Conservation (phyloP, 805 yeast genomes). For the Saccharomycopsis selenospora region DNA sequence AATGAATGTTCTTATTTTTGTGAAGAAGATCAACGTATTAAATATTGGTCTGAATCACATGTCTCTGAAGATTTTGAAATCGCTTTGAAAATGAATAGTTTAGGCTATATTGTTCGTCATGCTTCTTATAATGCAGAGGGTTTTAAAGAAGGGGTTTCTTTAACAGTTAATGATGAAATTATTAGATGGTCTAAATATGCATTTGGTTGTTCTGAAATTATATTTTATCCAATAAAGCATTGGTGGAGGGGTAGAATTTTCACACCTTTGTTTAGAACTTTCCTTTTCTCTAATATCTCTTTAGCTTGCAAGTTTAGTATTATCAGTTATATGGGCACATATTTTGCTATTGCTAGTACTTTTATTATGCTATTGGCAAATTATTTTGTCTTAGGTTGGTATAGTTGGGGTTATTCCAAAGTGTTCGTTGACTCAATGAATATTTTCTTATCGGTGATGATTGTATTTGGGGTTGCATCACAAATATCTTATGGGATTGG, state of each 20-base stretch:
- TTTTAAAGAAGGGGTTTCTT: conserved; percentile 1
- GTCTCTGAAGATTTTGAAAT: conserved; percentile 2
- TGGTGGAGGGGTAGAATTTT: conserved; percentile 1
- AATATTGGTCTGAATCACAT: not conserved
- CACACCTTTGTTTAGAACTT: not conserved
- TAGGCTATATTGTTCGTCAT: conserved; percentile 1
- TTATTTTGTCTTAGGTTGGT: not conserved
- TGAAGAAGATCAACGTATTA: not conserved
- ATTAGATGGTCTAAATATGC: conserved; percentile 1
- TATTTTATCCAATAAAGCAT: conserved; percentile 1
- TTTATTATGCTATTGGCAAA: not conserved
- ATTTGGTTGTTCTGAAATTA: not conserved
- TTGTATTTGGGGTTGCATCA: not conserved
- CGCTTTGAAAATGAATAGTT: not conserved
- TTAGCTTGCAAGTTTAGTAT: conserved; percentile 1
- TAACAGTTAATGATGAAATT: not conserved
- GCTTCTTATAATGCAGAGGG: conserved; percentile 2
- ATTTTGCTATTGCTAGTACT: conserved; percentile 1
- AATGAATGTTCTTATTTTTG: not conserved
- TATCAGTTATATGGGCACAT: not conserved
- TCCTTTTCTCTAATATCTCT: not conserved
- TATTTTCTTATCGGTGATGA: conserved; percentile 1
- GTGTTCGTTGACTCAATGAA: not conserved
- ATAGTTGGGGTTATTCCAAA: not conserved
- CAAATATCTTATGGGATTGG: not conserved